A percentile compares a stretch with the other conserved stretches of the same genome.
phyloP scores from a whole-genome alignment of 495 filamentous ascomycete genomes.

The Aspergillus saccharolyticus region DNA sequence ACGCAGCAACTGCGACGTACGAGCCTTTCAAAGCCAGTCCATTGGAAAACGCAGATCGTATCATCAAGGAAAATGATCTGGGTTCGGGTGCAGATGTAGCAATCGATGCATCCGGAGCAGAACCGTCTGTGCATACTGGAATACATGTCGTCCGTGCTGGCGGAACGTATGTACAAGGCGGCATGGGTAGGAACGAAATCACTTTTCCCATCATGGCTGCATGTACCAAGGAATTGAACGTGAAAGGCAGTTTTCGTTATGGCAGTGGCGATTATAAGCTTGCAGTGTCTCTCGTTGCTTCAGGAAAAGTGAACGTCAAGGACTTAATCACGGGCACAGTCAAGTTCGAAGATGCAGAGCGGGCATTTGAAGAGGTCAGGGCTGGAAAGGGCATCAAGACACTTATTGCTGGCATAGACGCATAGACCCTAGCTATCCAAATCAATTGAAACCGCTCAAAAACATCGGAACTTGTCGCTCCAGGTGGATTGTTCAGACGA shows the following conservation, averaged over 20 bases:
- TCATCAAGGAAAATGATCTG: constrained; percentile 42
- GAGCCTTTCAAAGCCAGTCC: constrained; percentile 33
- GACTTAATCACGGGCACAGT: constrained; percentile 47
- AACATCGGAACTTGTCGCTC: too few species aligned
- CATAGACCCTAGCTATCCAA: constrained; percentile 9
- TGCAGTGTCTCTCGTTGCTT: constrained; percentile 46
- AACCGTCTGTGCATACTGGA: constrained; percentile 48
- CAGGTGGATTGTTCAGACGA: too few species aligned
- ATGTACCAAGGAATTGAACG: constrained; percentile 49
- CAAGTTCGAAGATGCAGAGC: constrained; percentile 49
- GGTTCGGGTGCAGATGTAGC: constrained; percentile 50
- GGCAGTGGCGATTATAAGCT: constrained; percentile 52
- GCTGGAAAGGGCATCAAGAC: constrained; percentile 47
- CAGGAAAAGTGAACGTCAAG: constrained; percentile 48
- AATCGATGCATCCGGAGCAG: constrained; percentile 54
- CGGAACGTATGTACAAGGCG: constrained; percentile 57
- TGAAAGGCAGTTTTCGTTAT: constrained; percentile 53
- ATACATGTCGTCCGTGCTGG: constrained; percentile 48
- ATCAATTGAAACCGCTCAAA: not conserved
- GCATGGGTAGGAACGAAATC: constrained; percentile 54
- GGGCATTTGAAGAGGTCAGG: constrained; percentile 46
- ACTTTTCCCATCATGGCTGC: constrained; percentile 52
- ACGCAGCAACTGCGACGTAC: constrained; percentile 41
- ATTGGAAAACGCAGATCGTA: constrained; percentile 35
- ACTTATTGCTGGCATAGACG: constrained; percentile 37